These are phyloP conservation scores for Brachypodium distachyon DNA, from an alignment of 202 grass and related monocot genomes.

Conservation along the genomic window DNA sequence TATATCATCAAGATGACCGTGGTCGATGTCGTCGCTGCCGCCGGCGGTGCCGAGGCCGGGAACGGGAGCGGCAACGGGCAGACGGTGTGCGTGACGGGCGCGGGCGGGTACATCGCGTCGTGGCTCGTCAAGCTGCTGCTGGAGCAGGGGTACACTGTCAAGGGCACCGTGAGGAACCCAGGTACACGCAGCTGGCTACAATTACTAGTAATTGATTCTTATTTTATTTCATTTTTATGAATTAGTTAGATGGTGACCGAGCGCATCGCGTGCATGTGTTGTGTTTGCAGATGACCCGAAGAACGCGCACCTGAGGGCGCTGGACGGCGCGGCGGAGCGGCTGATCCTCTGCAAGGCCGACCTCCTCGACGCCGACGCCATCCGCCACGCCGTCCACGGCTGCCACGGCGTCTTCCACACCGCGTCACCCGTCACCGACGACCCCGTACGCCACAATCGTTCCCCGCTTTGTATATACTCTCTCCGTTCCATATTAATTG, in stretches of 20 bases:
- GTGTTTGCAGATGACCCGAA: slow-evolving; percentile 76
- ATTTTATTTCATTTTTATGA: no score
- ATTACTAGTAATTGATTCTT: no score
- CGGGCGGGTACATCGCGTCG: slow-evolving; percentile 79
- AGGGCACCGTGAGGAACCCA: slow-evolving; percentile 86
- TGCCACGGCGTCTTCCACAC: slow-evolving; percentile 95
- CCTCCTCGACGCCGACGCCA: slow-evolving; percentile 78
- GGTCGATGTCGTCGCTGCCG: slow-evolving; percentile 2
- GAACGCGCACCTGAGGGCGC: slow-evolving; percentile 71
- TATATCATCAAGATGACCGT: slow-evolving; percentile 34
- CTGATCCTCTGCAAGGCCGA: slow-evolving; percentile 84
- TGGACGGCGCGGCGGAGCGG: slow-evolving; percentile 66
- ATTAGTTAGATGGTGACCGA: no score
- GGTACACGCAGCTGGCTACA: slow-evolving; percentile 18
- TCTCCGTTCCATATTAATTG: no score
- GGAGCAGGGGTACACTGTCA: slow-evolving; percentile 75
- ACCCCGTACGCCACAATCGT: slow-evolving; percentile 49
- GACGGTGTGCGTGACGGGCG: slow-evolving; percentile 81
- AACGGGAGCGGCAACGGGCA: no score
- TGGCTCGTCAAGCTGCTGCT: slow-evolving; percentile 83
- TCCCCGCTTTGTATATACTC: no score
- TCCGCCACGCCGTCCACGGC: slow-evolving; percentile 53
- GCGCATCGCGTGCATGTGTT: no score
- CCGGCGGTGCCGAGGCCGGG: background rate
- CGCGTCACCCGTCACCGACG: slow-evolving; percentile 81